These are phyloP conservation scores for Backusella tarrabulga DNA, from an alignment of 192 early-diverging fungal genomes.

Conservation along the genomic window DNA sequence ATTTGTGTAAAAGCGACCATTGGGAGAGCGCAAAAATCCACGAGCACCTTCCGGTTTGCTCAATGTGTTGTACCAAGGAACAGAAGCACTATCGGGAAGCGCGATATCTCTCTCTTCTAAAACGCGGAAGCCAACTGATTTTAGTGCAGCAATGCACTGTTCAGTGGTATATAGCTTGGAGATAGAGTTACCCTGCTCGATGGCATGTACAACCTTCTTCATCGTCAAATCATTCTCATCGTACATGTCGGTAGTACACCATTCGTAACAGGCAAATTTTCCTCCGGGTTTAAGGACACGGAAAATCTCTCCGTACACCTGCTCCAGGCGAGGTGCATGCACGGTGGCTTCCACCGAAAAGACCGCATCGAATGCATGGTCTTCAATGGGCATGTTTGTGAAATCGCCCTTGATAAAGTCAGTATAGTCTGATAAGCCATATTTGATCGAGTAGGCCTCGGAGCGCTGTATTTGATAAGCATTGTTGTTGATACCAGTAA, in stretches of 20 bases:
- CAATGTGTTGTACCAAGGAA: constrained; percentile 69
- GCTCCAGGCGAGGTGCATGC: constrained; percentile 80
- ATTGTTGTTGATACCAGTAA: constrained; percentile 93
- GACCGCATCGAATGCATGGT: constrained; percentile 74
- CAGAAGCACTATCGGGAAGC: constrained; percentile 41
- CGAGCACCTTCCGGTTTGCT: constrained; percentile 32
- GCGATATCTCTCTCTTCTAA: constrained; percentile 62
- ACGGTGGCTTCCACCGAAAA: constrained; percentile 90
- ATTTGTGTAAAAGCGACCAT: constrained; percentile 68
- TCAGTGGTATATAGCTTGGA: constrained; percentile 71
- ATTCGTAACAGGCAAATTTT: constrained; percentile 87
- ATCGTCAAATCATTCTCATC: constrained; percentile 71
- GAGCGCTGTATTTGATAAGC: constrained; percentile 86
- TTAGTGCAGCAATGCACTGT: constrained; percentile 71
- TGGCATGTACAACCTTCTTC: constrained; percentile 71
- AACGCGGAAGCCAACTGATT: constrained; percentile 78
- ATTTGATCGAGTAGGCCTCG: constrained; percentile 67
- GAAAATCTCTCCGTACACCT: constrained; percentile 83
- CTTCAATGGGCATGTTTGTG: constrained; percentile 78
- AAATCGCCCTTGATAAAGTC: constrained; percentile 78
- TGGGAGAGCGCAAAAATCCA: constrained; percentile 42
- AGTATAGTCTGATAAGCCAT: constrained; percentile 58
- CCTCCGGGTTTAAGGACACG: constrained; percentile 88
- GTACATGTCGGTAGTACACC: constrained; percentile 84
- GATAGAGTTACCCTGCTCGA: constrained; percentile 88